Evolutionary conservation across 805 yeast genomes (phyloP), one percentile per base, ranked within the genome.

Genomic region (Brettanomyces bruxellensis): DNA sequence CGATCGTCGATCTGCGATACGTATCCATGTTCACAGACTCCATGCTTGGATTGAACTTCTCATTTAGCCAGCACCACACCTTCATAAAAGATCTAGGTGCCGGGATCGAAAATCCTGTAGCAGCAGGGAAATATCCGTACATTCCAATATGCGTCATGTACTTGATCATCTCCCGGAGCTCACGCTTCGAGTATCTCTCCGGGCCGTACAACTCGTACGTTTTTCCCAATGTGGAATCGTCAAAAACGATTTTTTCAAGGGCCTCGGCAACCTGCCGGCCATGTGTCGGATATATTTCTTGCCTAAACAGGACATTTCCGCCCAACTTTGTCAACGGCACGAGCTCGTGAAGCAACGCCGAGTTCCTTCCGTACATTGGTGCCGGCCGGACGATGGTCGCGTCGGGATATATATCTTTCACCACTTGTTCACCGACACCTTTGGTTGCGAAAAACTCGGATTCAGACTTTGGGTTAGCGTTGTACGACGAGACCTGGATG

Each of bases 321-420:
- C 83, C 75, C 56, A 76, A 71, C 55, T 75, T 71, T 56, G 74
- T 62, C 65, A 78, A 48, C 12, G 77, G 85, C 64, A 76, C 53
- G 61, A 78, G 66, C 59, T 73, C 72, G 66, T 79, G 81, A 56
- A 86, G 69, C 59, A 87, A 77, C 50, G 75, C 69, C 62, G 84
- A 89, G 61, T 82, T 84, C 58, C 81, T 71, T 32, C 93, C 93
- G 59, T 68, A 86, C 78, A 86, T 74, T 43, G 86, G 86, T 24
- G 84, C 79, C 5, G 95, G 95, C 65, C 95, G 79, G 30, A 86
- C 93, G 57, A 87, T 86, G 18, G 95, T 86, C 43, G 86, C 73
- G 57, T 79, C 84, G 25, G 95, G 95, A 46, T 76, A 62, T 41
- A 75, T 75, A 38, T 78, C 86, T 49, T 75, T 70, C 25, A 83